A percentile compares a stretch with the other conserved stretches of the same genome.
These are phyloP conservation scores for Blumeria hordei DNA, from an alignment of 2,329 filamentous ascomycete species.

Conservation along the genomic window DNA sequence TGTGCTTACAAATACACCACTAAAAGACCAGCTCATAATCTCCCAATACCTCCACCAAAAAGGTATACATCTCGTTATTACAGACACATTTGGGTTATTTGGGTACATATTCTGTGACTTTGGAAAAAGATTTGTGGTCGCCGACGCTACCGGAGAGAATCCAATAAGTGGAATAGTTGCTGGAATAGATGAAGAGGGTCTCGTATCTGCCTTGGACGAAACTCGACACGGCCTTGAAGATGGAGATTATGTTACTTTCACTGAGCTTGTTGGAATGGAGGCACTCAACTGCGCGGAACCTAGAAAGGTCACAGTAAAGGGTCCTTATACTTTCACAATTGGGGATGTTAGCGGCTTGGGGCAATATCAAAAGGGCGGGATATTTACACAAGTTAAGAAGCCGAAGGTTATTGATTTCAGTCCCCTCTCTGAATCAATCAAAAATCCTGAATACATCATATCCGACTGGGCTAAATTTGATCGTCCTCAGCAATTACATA, in stretches of 20 bases:
- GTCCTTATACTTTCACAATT: conserved; percentile 92
- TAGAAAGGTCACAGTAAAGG: conserved; percentile 79
- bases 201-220: conserved; percentile 86
- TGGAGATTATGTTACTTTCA: conserved; percentile 88
- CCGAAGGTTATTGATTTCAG: conserved; percentile 84
- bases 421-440: conserved; percentile 49
- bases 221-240: conserved; percentile 87
- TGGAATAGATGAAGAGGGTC: conserved; percentile 64
- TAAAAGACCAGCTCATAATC: conserved; percentile 60
- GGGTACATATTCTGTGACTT: conserved; percentile 95
- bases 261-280: conserved; percentile 83
- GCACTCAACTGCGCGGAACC: conserved; percentile 61
- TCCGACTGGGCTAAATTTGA: conserved; percentile 98
- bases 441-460: conserved; percentile 70
- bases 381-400: conserved; percentile 97
- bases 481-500: conserved; percentile 71
- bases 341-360: conserved; percentile 76
- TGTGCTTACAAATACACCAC: conserved; percentile 63
- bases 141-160: conserved; percentile 77
- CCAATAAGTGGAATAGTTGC: conserved; percentile 73
- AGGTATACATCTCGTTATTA: conserved; percentile 69
- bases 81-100: conserved; percentile 83
- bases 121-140: conserved; percentile 74
- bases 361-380: conserved; percentile 65
- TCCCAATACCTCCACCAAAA: conserved; percentile 88